Conservation (phyloP, 73 alveolate species). For the Stentor roeselii region DNA sequence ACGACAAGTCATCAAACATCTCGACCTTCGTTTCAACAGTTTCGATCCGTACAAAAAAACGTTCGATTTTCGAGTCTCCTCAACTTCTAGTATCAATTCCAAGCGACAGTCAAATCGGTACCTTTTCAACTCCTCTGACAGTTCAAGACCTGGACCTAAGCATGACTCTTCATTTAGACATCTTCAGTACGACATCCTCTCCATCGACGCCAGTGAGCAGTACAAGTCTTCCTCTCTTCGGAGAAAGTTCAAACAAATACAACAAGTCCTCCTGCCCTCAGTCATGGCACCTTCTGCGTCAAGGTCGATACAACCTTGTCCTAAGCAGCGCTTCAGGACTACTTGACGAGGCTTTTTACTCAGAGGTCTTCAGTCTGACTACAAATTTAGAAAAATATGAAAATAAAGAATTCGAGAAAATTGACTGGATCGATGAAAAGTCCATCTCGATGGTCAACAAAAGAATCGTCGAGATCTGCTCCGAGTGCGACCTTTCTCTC, state of each 20-base stretch:
- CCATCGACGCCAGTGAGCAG: neutral
- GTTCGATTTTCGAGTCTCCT: neutral
- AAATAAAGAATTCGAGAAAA: neutral
- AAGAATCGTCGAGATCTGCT: conserved; percentile 25
- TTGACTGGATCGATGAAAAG: conserved; percentile 24
- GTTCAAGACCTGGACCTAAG: neutral
- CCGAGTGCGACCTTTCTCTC: conserved; percentile 25
- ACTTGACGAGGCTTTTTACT: neutral
- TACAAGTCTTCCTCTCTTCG: neutral
- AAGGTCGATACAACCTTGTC: conserved; percentile 14
- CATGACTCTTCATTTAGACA: neutral
- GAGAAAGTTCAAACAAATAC: neutral
- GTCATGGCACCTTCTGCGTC: neutral
- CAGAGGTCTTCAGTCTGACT: neutral
- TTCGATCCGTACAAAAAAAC: neutral
- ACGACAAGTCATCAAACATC: neutral
- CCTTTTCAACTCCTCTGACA: neutral
- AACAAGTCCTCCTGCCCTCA: neutral
- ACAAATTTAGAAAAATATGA: conserved; percentile 20
- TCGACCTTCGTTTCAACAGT: neutral
- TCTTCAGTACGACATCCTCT: neutral
- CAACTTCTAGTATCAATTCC: conserved; percentile 6
- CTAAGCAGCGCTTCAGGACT: neutral
- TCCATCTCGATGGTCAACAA: conserved; percentile 26
- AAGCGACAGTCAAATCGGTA: neutral